phyloP scores from a whole-genome alignment of 768 basidiomycete species.

The Strobilomyces dryophilus region DNA sequence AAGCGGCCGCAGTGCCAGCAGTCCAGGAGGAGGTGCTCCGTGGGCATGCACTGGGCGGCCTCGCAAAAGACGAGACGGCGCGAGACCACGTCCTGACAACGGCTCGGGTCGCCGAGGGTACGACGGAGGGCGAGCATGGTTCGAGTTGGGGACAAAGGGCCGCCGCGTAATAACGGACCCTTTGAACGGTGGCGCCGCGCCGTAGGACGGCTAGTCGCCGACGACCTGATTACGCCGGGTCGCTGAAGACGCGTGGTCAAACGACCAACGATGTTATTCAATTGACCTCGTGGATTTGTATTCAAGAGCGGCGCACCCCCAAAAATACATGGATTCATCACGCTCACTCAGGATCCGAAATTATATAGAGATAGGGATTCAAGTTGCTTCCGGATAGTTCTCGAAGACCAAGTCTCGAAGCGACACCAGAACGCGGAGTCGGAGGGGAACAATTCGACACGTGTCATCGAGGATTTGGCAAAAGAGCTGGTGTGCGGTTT shows the following conservation, averaged over 20 bases:
- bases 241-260: no score
- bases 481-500: neutral
- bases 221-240: neutral
- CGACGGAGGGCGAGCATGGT: constrained; percentile 12
- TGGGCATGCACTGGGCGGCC: neutral
- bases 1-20: constrained; percentile 12
- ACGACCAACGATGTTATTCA: no score
- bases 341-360: no score
- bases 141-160: neutral
- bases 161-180: neutral
- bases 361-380: no score
- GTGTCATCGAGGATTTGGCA: neutral
- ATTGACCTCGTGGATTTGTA: no score
- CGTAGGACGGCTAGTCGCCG: neutral
- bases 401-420: no score
- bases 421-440: no score
- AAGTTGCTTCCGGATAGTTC: no score
- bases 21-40: constrained; percentile 6
- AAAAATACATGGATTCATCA: no score
- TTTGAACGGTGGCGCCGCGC: neutral
- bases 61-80: constrained; percentile 17
- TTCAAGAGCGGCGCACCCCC: no score
- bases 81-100: constrained; percentile 12
- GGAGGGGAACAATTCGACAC: no score
- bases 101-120: neutral